Percentiles rank a stretch among this genome's conserved stretches.
Conservation (phyloP, 176 grass and related monocot genomes). For the Bothriochloa decipiens region DNA sequence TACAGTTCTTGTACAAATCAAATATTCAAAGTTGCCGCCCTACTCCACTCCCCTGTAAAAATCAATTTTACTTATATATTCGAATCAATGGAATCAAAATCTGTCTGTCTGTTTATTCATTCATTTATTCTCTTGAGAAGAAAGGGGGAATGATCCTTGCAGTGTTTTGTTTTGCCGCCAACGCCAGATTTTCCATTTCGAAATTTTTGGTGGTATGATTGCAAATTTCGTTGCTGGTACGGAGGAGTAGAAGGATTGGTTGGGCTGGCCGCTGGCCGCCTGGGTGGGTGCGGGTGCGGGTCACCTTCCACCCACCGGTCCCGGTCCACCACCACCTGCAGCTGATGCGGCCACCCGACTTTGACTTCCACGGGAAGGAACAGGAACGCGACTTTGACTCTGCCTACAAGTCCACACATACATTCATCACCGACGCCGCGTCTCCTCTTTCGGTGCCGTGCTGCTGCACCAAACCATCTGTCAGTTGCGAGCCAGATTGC, state of each 20-base stretch:
- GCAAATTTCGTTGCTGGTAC: neutral
- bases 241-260: too few species aligned
- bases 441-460: too few species aligned
- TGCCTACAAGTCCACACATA: neutral
- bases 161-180: neutral
- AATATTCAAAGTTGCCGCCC: too few species aligned
- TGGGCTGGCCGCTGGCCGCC: too few species aligned
- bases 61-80: too few species aligned
- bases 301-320: neutral
- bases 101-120: too few species aligned
- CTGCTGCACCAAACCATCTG: too few species aligned
- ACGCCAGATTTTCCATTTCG: neutral
- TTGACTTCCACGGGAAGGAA: constrained; percentile 28
- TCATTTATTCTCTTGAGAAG: neutral
- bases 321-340: neutral
- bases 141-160: neutral
- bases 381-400: constrained; percentile 24
- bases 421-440: neutral
- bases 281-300: too few species aligned
- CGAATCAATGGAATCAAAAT: too few species aligned
- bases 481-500: too few species aligned
- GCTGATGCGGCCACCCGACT: constrained; percentile 1
- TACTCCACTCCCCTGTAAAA: too few species aligned
- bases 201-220: neutral
- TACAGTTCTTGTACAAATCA: too few species aligned